These are phyloP conservation scores for Miscanthus sacchariflorus DNA, from an alignment of 202 grass and related monocot species.

Conservation along the genomic window DNA sequence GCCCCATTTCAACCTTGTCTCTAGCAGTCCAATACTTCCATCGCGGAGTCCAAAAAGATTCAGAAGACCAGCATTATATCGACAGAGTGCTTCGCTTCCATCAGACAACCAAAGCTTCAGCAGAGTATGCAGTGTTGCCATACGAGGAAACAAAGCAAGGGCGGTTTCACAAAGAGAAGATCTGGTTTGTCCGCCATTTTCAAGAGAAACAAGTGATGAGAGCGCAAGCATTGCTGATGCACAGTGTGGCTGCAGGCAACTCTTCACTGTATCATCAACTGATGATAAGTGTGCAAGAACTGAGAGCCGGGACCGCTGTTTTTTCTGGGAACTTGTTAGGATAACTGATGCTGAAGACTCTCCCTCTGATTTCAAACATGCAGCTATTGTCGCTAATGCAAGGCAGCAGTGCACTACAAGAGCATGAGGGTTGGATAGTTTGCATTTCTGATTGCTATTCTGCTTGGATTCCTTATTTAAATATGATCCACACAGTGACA, in stretches of 20 bases:
- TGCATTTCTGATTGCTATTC: slow-evolving; percentile 73
- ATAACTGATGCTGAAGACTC: slow-evolving; percentile 68
- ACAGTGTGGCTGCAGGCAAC: slow-evolving; percentile 78
- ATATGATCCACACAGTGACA: slow-evolving; percentile 79
- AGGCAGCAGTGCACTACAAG: slow-evolving; percentile 79
- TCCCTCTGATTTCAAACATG: slow-evolving; percentile 60
- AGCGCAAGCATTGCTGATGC: slow-evolving; percentile 81
- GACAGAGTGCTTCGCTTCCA: slow-evolving; percentile 72
- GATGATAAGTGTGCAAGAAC: slow-evolving; percentile 92
- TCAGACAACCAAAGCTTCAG: slow-evolving; percentile 90
- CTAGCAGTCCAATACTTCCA: slow-evolving; percentile 83
- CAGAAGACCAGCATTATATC: slow-evolving; percentile 71
- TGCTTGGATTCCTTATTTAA: slow-evolving; percentile 85
- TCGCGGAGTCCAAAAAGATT: slow-evolving; percentile 84
- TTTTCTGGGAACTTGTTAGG: slow-evolving; percentile 69
- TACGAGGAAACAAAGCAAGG: slow-evolving; percentile 82
- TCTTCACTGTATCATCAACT: slow-evolving; percentile 83
- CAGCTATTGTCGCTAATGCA: slow-evolving; percentile 74
- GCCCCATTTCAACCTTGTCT: slow-evolving; percentile 85
- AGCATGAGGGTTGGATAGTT: slow-evolving; percentile 87
- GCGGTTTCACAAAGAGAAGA: slow-evolving; percentile 75
- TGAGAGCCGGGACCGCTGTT: slow-evolving; percentile 78
- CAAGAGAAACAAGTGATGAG: slow-evolving; percentile 73
- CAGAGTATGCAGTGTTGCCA: slow-evolving; percentile 81
- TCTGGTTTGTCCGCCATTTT: slow-evolving; percentile 59